Conservation (phyloP, 805 yeast species). For the Scheffersomyces amazonensis region DNA sequence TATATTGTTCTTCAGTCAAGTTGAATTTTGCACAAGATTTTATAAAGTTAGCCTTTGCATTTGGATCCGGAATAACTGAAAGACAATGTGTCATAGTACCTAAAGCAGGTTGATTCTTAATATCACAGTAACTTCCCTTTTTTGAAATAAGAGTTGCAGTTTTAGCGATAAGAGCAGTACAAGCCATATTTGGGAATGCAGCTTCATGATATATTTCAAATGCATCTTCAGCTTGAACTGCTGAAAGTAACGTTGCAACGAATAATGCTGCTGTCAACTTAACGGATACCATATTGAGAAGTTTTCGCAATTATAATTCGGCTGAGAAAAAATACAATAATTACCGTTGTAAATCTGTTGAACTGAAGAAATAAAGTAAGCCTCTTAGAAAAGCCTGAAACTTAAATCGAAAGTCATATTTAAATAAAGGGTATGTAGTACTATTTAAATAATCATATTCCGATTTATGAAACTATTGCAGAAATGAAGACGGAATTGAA, state of each 20-base stretch:
- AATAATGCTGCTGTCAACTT: no score
- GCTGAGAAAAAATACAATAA: no score
- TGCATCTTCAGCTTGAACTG: conserved; percentile 13
- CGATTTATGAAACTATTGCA: no score
- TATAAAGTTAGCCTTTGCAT: conserved; percentile 21
- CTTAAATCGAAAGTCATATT: no score
- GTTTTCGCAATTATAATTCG: no score
- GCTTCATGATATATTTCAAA: conserved; percentile 19
- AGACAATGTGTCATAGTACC: conserved; percentile 38
- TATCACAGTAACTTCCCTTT: conserved; percentile 29
- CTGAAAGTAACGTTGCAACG: no score
- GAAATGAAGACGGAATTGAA: no score
- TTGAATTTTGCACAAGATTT: conserved; percentile 18
- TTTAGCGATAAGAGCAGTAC: conserved; percentile 20
- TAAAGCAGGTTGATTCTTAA: conserved; percentile 34
- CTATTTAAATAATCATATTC: no score
- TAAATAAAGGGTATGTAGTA: no score
- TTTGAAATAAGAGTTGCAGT: conserved; percentile 21
- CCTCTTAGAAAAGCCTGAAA: no score
- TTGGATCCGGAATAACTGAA: conserved; percentile 16
- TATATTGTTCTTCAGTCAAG: conserved; percentile 28
- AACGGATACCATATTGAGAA: background rate
- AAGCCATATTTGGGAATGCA: conserved; percentile 23
- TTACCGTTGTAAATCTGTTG: no score
- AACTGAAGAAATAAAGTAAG: no score